Evolutionary conservation across 176 grass and related monocot species (phyloP).

Genomic region (Panicum miliaceum): DNA sequence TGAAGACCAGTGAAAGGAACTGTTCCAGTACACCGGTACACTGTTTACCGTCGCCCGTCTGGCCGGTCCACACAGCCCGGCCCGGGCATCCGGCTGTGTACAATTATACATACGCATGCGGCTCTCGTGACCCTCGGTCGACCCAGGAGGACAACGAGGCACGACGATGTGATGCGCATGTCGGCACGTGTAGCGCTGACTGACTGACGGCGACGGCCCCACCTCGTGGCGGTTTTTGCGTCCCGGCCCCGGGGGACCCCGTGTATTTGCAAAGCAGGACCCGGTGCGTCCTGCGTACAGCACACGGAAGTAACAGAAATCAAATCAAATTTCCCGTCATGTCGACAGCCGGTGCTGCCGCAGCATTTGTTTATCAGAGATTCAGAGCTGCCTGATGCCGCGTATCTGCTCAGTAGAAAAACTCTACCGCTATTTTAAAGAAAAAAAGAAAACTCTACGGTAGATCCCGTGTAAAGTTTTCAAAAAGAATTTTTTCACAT

Average conservation of each 20-base stretch:
- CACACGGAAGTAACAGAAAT: neutral
- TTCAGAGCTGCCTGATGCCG: neutral
- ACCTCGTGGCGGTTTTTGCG: constrained; percentile 10
- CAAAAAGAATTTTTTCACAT: too few species aligned
- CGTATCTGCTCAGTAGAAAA: neutral
- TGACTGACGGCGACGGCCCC: constrained; percentile 12
- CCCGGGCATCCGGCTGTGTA: neutral
- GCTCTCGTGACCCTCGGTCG: neutral
- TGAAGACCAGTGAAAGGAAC: neutral
- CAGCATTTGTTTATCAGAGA: neutral
- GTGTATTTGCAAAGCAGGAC: neutral
- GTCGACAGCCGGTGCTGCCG: neutral
- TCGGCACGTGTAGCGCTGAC: constrained; percentile 46
- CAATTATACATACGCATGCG: neutral
- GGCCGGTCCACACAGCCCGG: neutral
- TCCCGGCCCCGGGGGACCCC: neutral
- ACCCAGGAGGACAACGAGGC: constrained; percentile 18
- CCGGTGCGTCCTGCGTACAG: neutral
- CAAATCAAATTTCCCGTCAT: neutral
- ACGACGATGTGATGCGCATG: constrained; percentile 36
- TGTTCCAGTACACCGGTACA: neutral
- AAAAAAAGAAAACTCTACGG: too few species aligned
- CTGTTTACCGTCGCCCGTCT: neutral
- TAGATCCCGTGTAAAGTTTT: too few species aligned
- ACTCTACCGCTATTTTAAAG: neutral